Conservation (phyloP, 2,329 filamentous ascomycete genomes). For the Botryotinia globosa region DNA sequence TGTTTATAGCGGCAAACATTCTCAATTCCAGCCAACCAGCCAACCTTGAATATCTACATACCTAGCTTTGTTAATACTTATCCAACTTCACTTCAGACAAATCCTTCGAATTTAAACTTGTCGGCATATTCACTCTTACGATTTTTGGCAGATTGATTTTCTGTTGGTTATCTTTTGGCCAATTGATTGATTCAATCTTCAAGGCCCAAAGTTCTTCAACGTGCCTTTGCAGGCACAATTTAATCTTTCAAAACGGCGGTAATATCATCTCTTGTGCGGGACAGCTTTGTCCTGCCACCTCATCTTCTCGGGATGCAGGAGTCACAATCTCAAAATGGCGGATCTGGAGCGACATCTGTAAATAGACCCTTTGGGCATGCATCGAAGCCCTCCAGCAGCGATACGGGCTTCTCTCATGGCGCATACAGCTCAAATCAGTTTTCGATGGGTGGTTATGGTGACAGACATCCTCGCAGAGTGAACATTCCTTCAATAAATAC, state of each 20-base stretch:
- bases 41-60: slow-evolving; percentile 21
- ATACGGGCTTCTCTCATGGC: slow-evolving; percentile 89
- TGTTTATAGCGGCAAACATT: slow-evolving; percentile 21
- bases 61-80: slow-evolving; percentile 20
- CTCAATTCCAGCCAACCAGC: slow-evolving; percentile 19
- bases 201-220: slow-evolving; percentile 36
- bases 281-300: slow-evolving; percentile 79
- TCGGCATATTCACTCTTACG: slow-evolving; percentile 12
- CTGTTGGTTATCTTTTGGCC: slow-evolving; percentile 22
- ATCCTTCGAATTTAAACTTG: slow-evolving; percentile 5
- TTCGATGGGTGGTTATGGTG: slow-evolving; percentile 72
- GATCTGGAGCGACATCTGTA: slow-evolving; percentile 52
- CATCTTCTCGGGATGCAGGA: slow-evolving; percentile 91
- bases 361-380: slow-evolving; percentile 66
- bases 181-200: slow-evolving; percentile 21
- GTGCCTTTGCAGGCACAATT: slow-evolving; percentile 40
- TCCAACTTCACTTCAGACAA: slow-evolving; percentile 8
- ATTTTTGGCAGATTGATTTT: slow-evolving; percentile 19
- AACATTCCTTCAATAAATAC: slow-evolving; percentile 96
- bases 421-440: slow-evolving; percentile 82
- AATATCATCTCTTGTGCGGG: slow-evolving; percentile 72
- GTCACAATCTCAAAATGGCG: slow-evolving; percentile 61
- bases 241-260: slow-evolving; percentile 77
- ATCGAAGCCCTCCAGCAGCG: slow-evolving; percentile 78
- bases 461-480: slow-evolving; percentile 77